Evolutionary conservation across 179 eudicot genomes (phyloP), one percentile per base, ranked within the genome.

Genomic region (Heliamphora pulchella): DNA sequence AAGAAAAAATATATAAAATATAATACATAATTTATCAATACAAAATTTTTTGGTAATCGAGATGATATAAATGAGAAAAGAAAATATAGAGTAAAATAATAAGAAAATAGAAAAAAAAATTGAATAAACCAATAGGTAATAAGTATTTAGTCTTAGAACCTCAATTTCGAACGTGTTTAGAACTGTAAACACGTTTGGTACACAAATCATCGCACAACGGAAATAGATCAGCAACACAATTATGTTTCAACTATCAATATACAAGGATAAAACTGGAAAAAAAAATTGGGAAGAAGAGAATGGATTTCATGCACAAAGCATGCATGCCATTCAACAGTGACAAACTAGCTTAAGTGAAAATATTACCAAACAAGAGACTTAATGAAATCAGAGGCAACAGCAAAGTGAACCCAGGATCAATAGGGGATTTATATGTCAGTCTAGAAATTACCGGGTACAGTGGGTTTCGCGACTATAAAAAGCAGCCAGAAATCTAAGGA

Each of bases 301-400:
- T 20, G 20, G 50, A 39, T 65, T 77, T 67, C 59, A 41, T 20
- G 18, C 74, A 78, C 44, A 31, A 64, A 64, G 63, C 74, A 78
- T 15, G 18, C 74, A 41, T 3, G 17, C 51, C 48, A 77, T 64
- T 44, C 55, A 76, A 48, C n/a, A 46, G 78, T 17, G 74, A 57
- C 39, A 68, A 68, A 57, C 55, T 51, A 78, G 65, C 41, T 53
- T n/a, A 53, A 71, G 10, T 69, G 75, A 65, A 78, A 78, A 55
- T 57, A 54, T 44, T 78, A 55, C 53, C 55, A 22, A 64, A 69
- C 41, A 55, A 9, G 20, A 68, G 41, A 44, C n/a, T 69, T 68
- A 66, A 78, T 43, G 4, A 47, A 64, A 22, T 65, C 71, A 48
- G 64, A 77, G 61, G 80, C 22, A 17, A 64, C 68, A 9, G 39